Percentiles rank a stretch among this genome's conserved stretches.
phyloP scores from a whole-genome alignment of 768 basidiomycete genomes.

The Tremella yokohamensis region DNA sequence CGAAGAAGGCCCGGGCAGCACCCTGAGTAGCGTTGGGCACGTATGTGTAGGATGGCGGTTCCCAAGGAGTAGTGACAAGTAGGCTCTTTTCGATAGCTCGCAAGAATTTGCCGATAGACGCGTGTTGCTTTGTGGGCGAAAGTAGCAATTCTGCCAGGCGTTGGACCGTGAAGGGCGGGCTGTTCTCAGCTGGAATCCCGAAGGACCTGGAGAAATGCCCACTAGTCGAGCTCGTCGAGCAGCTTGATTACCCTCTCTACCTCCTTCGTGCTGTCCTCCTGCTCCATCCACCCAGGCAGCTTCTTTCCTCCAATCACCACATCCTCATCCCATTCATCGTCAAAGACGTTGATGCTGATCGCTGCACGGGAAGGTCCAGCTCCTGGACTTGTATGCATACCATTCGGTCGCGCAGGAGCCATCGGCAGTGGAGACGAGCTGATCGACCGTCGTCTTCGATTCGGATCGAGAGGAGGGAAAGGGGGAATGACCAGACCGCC shows the following conservation, averaged over 20 bases:
- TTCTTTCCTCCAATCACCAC: slow-evolving; percentile 50
- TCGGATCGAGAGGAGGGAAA: slow-evolving; percentile 41
- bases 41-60: slow-evolving; percentile 31
- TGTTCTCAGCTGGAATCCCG: slow-evolving; percentile 9
- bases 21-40: slow-evolving; percentile 1
- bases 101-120: slow-evolving; percentile 48
- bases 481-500: slow-evolving; percentile 49
- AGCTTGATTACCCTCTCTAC: slow-evolving; percentile 33
- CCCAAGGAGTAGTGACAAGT: slow-evolving; percentile 48
- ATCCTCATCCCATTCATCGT: slow-evolving; percentile 45
- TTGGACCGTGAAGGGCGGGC: slow-evolving; percentile 52
- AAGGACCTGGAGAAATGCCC: neutral
- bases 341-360: slow-evolving; percentile 14
- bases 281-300: slow-evolving; percentile 39
- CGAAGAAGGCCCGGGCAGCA: slow-evolving; percentile 6
- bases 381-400: neutral
- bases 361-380: neutral
- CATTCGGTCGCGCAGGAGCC: neutral
- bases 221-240: slow-evolving; percentile 32
- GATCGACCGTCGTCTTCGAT: slow-evolving; percentile 14
- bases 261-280: slow-evolving; percentile 40
- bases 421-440: slow-evolving; percentile 5
- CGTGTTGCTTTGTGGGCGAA: slow-evolving; percentile 36
- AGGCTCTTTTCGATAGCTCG: slow-evolving; percentile 49
- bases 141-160: slow-evolving; percentile 47